These are phyloP conservation scores for Starmera amethionina DNA, from an alignment of 805 yeast genomes.

Conservation along the genomic window DNA sequence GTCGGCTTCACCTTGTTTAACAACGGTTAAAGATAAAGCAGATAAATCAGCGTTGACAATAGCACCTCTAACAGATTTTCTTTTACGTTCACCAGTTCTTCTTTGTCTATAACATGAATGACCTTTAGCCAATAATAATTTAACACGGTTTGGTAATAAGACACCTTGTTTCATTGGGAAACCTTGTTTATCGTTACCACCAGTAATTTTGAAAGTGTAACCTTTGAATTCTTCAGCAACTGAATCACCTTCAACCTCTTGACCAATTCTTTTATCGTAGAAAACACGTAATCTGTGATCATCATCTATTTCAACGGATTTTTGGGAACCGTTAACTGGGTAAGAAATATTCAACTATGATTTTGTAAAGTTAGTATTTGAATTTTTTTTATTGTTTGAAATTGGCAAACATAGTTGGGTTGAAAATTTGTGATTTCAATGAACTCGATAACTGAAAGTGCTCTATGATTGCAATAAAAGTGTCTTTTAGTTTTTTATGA, in stretches of 20 bases:
- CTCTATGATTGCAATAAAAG: too few relatives aligned
- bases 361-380: too few relatives aligned
- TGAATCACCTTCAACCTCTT: slow-evolving; percentile 98
- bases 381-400: too few relatives aligned
- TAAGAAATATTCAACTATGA: slow-evolving; percentile 92
- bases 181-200: slow-evolving; percentile 99
- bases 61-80: slow-evolving; percentile 99
- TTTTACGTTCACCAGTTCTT: slow-evolving; percentile 99
- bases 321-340: slow-evolving; percentile 99
- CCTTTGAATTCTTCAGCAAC: slow-evolving; percentile 98
- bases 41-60: slow-evolving; percentile 96
- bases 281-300: slow-evolving; percentile 97
- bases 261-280: slow-evolving; percentile 99
- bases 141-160: slow-evolving; percentile 99
- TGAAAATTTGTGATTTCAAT: too few relatives aligned
- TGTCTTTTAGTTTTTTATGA: too few relatives aligned
- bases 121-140: slow-evolving; percentile 86
- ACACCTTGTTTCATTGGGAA: slow-evolving; percentile 99
- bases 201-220: slow-evolving; percentile 96
- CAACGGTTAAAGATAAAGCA: slow-evolving; percentile 85
- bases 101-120: slow-evolving; percentile 99
- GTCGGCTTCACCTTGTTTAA: slow-evolving; percentile 95
- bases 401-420: too few relatives aligned
- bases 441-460: too few relatives aligned
- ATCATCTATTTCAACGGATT: slow-evolving; percentile 95